phyloP scores from a whole-genome alignment of 345 rosid genomes.

The Pistacia vera region DNA sequence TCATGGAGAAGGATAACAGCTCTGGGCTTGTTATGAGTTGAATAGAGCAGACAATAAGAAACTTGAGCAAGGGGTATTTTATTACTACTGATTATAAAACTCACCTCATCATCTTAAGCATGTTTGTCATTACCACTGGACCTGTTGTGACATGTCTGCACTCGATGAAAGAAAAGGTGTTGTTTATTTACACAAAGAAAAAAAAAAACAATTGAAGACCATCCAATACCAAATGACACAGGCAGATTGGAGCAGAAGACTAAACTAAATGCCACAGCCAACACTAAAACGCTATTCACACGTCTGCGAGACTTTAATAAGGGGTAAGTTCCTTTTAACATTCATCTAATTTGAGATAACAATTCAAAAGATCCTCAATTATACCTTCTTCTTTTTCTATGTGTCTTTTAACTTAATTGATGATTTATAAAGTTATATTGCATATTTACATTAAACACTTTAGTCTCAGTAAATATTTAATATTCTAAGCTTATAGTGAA shows the following conservation, averaged over 20 bases:
- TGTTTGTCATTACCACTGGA: slow-evolving; percentile 72
- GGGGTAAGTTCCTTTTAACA: background rate
- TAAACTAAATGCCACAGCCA: background rate
- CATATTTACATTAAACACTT: no score
- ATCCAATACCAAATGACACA: background rate
- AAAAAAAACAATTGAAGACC: background rate
- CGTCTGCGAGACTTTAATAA: background rate
- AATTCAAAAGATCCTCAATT: no score
- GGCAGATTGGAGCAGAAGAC: background rate
- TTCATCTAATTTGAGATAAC: background rate
- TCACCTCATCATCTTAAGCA: slow-evolving; percentile 88
- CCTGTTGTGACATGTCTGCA: slow-evolving; percentile 86
- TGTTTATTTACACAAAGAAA: background rate
- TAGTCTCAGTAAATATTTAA: no score
- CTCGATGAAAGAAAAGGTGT: slow-evolving; percentile 4
- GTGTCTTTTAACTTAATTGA: no score
- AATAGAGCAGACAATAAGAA: background rate
- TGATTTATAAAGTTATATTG: no score
- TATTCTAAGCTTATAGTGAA: background rate
- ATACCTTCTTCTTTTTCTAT: no score
- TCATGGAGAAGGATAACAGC: background rate
- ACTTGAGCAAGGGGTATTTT: background rate
- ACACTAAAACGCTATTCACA: background rate
- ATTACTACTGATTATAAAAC: slow-evolving; percentile 18
- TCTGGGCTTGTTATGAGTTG: background rate